Conservation (phyloP, 2,329 filamentous ascomycete genomes). For the Ophiocordyceps camponoti-leonardi region DNA sequence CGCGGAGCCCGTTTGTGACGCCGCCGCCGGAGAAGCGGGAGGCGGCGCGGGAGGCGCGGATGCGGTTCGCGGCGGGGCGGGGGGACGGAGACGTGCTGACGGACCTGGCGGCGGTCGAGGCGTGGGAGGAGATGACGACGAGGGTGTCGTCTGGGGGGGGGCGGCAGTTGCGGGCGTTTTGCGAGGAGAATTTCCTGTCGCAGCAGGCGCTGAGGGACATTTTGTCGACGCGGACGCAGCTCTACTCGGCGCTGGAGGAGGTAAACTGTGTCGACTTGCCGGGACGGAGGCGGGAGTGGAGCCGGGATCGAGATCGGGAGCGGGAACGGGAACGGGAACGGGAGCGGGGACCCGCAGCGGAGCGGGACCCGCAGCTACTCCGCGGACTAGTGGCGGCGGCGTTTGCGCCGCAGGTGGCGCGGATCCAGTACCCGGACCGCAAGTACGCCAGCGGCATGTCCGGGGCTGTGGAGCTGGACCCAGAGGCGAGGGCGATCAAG, state of each 20-base stretch:
- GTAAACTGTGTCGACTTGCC: conserved; percentile 58
- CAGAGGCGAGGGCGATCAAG: conserved; percentile 79
- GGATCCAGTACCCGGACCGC: conserved; percentile 88
- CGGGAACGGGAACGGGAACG: conserved; percentile 9
- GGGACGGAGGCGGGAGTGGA: too few species aligned
- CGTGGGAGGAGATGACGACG: conserved; percentile 55
- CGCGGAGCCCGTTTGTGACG: conserved; percentile 70
- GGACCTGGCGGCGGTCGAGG: conserved; percentile 67
- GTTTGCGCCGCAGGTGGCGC: conserved; percentile 72
- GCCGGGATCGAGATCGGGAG: conserved; percentile 9
- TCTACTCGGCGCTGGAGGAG: conserved; percentile 70
- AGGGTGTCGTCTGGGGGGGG: conserved; percentile 40
- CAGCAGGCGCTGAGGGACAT: conserved; percentile 78
- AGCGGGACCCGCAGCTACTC: conserved; percentile 31
- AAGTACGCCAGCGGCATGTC: conserved; percentile 81
- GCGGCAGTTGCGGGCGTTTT: conserved; percentile 56
- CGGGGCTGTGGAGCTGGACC: conserved; percentile 82
- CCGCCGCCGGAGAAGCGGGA: conserved; percentile 74
- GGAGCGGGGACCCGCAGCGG: conserved; percentile 2
- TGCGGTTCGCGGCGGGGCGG: conserved; percentile 48
- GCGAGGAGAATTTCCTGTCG: conserved; percentile 70
- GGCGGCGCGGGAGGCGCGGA: conserved; percentile 59
- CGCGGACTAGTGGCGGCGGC: conserved; percentile 56
- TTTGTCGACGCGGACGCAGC: conserved; percentile 69
- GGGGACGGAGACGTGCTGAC: conserved; percentile 73